These are phyloP conservation scores for Didymella sp. DNA, from an alignment of 2,329 filamentous ascomycete genomes.

Conservation along the genomic window DNA sequence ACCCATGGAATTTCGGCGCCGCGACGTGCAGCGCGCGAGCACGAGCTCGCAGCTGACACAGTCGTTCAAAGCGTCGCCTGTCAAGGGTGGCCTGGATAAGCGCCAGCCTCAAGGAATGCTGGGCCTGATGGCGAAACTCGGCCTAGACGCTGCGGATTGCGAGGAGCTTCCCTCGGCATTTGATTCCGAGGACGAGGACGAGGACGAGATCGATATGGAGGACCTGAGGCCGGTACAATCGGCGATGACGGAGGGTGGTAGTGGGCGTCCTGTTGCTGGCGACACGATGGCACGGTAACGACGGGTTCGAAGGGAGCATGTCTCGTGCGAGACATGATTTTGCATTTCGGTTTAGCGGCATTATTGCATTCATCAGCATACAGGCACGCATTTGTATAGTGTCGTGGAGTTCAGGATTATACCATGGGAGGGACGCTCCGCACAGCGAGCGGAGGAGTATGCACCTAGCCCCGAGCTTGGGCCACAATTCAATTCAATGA, in stretches of 20 bases:
- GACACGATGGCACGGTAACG: background rate
- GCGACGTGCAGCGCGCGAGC: conserved; percentile 23
- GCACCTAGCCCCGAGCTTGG: conserved; percentile 16
- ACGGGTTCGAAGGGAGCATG: conserved; percentile 2
- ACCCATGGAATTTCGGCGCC: conserved; percentile 25
- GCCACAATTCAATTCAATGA: conserved; percentile 18
- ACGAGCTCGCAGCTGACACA: conserved; percentile 31
- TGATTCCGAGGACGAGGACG: conserved; percentile 31
- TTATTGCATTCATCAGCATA: conserved; percentile 6
- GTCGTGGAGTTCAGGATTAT: background rate
- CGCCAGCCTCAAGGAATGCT: conserved; percentile 9
- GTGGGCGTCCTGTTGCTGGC: background rate
- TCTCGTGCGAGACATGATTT: background rate
- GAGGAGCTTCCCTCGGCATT: conserved; percentile 33
- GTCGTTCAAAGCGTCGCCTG: conserved; percentile 18
- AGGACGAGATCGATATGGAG: conserved; percentile 24
- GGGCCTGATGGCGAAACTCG: conserved; percentile 14
- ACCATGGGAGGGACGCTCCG: background rate
- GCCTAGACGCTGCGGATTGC: conserved; percentile 18
- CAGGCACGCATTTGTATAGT: conserved; percentile 12
- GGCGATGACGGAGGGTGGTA: conserved; percentile 2
- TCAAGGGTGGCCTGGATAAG: conserved; percentile 11
- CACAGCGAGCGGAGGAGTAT: conserved; percentile 4
- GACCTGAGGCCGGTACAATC: background rate
- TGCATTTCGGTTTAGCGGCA: conserved; percentile 1